phyloP scores from a whole-genome alignment of 192 early-diverging fungal species.

The Pilaira anomala region DNA sequence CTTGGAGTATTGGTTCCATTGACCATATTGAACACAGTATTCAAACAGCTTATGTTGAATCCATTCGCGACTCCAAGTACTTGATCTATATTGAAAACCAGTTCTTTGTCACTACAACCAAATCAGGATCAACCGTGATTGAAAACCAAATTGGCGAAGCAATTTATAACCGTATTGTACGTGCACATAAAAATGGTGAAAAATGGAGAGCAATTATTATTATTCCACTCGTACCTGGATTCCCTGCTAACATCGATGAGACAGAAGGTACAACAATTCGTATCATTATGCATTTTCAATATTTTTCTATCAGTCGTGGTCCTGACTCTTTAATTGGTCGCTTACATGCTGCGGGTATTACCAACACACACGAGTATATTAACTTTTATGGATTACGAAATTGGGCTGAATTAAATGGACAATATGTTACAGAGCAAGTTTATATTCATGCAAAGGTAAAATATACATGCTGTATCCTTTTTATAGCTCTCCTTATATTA shows the following conservation, averaged over 20 bases:
- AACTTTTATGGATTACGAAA: constrained; percentile 74
- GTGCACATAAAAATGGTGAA: constrained; percentile 52
- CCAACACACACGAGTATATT: constrained; percentile 59
- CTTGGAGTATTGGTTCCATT: constrained; percentile 64
- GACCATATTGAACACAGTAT: constrained; percentile 64
- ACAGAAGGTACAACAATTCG: constrained; percentile 67
- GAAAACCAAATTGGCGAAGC: constrained; percentile 80
- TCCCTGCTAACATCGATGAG: constrained; percentile 68
- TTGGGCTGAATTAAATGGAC: constrained; percentile 57
- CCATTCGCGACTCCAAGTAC: constrained; percentile 71
- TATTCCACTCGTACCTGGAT: constrained; percentile 79
- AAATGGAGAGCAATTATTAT: constrained; percentile 66
- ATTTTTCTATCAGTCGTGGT: constrained; percentile 70
- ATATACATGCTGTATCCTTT: background rate
- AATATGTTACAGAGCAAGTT: constrained; percentile 75
- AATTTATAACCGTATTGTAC: constrained; percentile 67
- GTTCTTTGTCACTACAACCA: constrained; percentile 71
- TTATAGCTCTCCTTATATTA: background rate
- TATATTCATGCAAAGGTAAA: constrained; percentile 83
- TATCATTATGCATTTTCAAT: constrained; percentile 80
- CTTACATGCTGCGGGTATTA: constrained; percentile 54
- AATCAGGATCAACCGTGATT: constrained; percentile 54
- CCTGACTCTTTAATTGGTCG: constrained; percentile 66
- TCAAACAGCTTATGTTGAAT: constrained; percentile 70
- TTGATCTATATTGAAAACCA: constrained; percentile 91